These are phyloP conservation scores for Silene vulgaris DNA, from an alignment of 179 eudicot species.

Conservation along the genomic window DNA sequence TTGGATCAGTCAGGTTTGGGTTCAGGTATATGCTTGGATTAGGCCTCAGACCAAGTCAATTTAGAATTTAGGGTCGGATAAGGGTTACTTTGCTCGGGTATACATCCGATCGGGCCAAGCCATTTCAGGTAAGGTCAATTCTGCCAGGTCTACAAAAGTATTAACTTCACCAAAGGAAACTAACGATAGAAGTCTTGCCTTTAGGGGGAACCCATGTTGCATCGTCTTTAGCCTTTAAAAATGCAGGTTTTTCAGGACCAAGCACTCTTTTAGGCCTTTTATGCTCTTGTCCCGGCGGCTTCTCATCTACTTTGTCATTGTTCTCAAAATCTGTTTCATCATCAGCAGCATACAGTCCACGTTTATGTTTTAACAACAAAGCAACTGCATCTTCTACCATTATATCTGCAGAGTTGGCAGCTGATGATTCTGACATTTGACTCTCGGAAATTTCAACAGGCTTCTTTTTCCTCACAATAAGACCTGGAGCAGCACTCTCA, in stretches of 20 bases:
- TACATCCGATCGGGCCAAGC: not conserved
- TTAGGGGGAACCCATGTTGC: conserved; percentile 91
- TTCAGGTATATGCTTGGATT: not conserved
- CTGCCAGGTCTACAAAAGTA: no score
- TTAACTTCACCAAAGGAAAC: not conserved
- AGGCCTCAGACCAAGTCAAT: not conserved
- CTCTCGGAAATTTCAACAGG: conserved; percentile 39
- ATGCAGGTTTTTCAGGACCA: conserved; percentile 79
- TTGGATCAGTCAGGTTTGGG: not conserved
- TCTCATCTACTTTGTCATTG: conserved; percentile 24
- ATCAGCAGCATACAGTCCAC: conserved; percentile 47
- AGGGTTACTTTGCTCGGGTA: not conserved
- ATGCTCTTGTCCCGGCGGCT: conserved; percentile 34
- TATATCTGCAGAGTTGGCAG: conserved; percentile 27
- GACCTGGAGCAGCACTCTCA: conserved; percentile 88
- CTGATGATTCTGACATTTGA: conserved; percentile 30
- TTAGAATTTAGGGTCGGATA: not conserved
- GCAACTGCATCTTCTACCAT: conserved; percentile 78
- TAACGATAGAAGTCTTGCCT: conserved; percentile 40
- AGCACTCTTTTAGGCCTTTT: conserved; percentile 56
- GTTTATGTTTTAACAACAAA: conserved; percentile 69
- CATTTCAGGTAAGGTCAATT: not conserved
- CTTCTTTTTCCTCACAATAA: conserved; percentile 77
- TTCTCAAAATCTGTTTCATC: conserved; percentile 33
- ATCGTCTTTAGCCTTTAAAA: conserved; percentile 37